These are phyloP conservation scores for Backusella tuberculispora DNA, from an alignment of 192 early-diverging fungal genomes.

Conservation along the genomic window DNA sequence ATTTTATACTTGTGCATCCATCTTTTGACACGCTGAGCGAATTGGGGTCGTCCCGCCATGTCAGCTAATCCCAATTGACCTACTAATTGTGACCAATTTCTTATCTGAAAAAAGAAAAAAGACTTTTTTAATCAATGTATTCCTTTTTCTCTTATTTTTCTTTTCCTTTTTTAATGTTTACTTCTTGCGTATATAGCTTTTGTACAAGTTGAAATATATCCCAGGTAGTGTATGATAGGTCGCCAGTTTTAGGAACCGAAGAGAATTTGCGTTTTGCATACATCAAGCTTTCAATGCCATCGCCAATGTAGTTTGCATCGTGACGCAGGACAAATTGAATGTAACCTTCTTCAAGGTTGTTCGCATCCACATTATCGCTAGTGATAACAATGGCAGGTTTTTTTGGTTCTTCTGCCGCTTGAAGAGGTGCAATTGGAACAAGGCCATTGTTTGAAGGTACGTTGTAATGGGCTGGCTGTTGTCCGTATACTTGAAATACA, in stretches of 20 bases:
- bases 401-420: neutral
- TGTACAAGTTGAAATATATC: constrained; percentile 40
- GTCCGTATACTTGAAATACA: neutral
- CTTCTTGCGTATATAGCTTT: constrained; percentile 42
- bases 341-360: constrained; percentile 41
- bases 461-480: neutral
- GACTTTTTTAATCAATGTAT: neutral
- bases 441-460: neutral
- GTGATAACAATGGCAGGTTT: constrained; percentile 20
- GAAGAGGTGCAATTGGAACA: neutral
- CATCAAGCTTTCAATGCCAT: constrained; percentile 40
- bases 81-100: constrained; percentile 48
- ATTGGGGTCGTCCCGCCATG: constrained; percentile 39
- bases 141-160: neutral
- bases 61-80: constrained; percentile 43
- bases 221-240: constrained; percentile 41
- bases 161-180: constrained; percentile 1
- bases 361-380: constrained; percentile 30
- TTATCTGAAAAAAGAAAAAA: constrained; percentile 29
- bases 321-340: constrained; percentile 44
- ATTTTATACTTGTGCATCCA: constrained; percentile 51
- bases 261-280: constrained; percentile 40
- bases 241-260: constrained; percentile 40
- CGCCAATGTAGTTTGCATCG: constrained; percentile 34
- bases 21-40: constrained; percentile 46